A percentile compares a stretch with the other conserved stretches of the same genome.
These are phyloP conservation scores for Mortierella alpina DNA, from an alignment of 192 early-diverging fungal genomes.

Conservation along the genomic window DNA sequence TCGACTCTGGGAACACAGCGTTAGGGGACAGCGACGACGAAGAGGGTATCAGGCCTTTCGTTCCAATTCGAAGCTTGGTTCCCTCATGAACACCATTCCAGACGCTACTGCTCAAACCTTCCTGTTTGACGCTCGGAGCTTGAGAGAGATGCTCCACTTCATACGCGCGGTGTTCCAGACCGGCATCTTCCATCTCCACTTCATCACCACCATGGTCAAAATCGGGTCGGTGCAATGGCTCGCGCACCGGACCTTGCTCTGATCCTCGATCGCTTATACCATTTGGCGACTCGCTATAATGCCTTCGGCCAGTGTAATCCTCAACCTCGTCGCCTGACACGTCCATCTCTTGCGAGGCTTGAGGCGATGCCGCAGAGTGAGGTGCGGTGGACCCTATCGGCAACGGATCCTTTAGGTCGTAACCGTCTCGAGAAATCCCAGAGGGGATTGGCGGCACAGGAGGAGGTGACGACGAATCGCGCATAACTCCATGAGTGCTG, in stretches of 20 bases:
- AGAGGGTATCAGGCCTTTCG: slow-evolving; percentile 9
- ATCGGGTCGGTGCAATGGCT: no score
- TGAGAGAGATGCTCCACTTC: no score
- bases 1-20: not conserved
- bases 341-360: slow-evolving; percentile 22
- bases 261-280: no score
- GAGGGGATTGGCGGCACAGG: slow-evolving; percentile 25
- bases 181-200: slow-evolving; percentile 3
- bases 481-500: not conserved
- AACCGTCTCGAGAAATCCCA: not conserved
- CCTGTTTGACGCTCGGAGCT: no score
- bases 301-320: not conserved
- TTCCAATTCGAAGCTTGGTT: slow-evolving; percentile 22
- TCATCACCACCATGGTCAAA: not conserved
- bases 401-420: not conserved
- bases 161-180: not conserved
- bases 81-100: slow-evolving; percentile 3
- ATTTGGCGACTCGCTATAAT: not conserved
- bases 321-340: slow-evolving; percentile 16
- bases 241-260: no score
- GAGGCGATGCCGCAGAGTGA: slow-evolving; percentile 5
- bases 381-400: not conserved
- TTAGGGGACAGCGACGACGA: slow-evolving; percentile 6
- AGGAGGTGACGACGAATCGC: not conserved
- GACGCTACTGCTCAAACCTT: not conserved